Evolutionary conservation across 2,329 filamentous ascomycete genomes (phyloP).

Genomic region (Verticillium zaregamsianum): DNA sequence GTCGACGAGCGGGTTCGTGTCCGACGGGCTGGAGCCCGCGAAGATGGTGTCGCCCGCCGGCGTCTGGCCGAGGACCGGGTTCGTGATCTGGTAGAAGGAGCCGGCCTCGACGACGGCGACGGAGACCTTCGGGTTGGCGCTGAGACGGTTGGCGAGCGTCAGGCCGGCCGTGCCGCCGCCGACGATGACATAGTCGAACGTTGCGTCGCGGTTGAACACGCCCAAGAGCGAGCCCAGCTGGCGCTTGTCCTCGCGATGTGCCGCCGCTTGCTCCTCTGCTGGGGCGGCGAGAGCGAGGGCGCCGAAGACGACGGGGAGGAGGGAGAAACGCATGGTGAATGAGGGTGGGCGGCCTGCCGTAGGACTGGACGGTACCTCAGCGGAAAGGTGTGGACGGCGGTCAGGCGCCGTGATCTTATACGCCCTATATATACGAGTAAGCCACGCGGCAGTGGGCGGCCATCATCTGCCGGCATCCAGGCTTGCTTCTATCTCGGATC

Average conservation of each 20-base stretch:
- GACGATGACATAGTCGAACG: conserved; percentile 17
- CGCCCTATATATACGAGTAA: not conserved
- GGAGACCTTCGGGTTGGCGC: conserved; percentile 20
- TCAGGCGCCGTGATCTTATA: not conserved
- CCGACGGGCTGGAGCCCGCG: conserved; percentile 10
- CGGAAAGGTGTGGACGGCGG: not conserved
- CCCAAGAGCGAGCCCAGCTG: not conserved
- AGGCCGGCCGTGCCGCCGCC: conserved; percentile 35
- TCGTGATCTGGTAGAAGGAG: conserved; percentile 24
- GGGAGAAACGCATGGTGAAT: not conserved
- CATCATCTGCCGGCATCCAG: not conserved
- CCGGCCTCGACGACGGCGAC: conserved; percentile 36
- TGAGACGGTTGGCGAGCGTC: conserved; percentile 25
- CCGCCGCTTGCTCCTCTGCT: not conserved
- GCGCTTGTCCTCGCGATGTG: not conserved
- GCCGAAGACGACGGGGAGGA: not conserved
- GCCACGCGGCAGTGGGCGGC: not conserved
- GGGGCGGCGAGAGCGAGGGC: not conserved
- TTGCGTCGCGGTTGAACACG: not conserved
- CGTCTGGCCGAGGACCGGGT: conserved; percentile 7
- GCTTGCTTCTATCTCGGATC: not conserved
- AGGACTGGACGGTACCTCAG: not conserved
- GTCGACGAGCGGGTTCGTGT: conserved; percentile 21
- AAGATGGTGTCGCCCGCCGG: conserved; percentile 15
- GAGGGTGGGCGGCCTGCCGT: not conserved